Conservation (phyloP, 208 protist genomes). For the Leishmania braziliensis region DNA sequence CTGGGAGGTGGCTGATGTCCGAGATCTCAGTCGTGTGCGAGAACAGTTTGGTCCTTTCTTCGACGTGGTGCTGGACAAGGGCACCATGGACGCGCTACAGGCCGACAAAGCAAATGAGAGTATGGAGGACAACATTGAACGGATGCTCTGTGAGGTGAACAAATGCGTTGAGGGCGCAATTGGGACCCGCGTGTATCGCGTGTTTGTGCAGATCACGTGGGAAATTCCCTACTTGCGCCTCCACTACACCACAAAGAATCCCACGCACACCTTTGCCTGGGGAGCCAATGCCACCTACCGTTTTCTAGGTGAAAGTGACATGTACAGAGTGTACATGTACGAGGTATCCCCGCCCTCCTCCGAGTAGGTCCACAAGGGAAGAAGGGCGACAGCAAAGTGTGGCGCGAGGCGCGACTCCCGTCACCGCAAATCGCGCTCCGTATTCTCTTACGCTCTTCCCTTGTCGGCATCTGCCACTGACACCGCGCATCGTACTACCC, state of each 20-base stretch:
- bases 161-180: slow-evolving; percentile 32
- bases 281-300: slow-evolving; percentile 43
- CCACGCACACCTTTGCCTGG: slow-evolving; percentile 58
- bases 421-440: not conserved
- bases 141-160: slow-evolving; percentile 73
- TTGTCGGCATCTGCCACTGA: not conserved
- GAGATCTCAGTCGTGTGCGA: slow-evolving; percentile 54
- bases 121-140: slow-evolving; percentile 64
- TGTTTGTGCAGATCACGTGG: slow-evolving; percentile 88
- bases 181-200: slow-evolving; percentile 24
- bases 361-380: not conserved
- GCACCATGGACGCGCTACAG: slow-evolving; percentile 88
- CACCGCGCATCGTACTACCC: not conserved
- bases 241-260: slow-evolving; percentile 57
- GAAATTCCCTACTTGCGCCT: slow-evolving; percentile 77
- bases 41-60: slow-evolving; percentile 53
- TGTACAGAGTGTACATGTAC: slow-evolving; percentile 83
- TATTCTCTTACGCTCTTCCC: not conserved
- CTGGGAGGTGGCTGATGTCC: slow-evolving; percentile 81
- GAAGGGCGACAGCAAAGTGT: not conserved
- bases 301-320: slow-evolving; percentile 75
- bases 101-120: slow-evolving; percentile 46
- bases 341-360: slow-evolving; percentile 27
- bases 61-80: slow-evolving; percentile 84
- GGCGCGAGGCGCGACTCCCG: not conserved